These are phyloP conservation scores for Ceratocystis ficicola DNA, from an alignment of 2,329 filamentous ascomycete genomes.

Conservation along the genomic window DNA sequence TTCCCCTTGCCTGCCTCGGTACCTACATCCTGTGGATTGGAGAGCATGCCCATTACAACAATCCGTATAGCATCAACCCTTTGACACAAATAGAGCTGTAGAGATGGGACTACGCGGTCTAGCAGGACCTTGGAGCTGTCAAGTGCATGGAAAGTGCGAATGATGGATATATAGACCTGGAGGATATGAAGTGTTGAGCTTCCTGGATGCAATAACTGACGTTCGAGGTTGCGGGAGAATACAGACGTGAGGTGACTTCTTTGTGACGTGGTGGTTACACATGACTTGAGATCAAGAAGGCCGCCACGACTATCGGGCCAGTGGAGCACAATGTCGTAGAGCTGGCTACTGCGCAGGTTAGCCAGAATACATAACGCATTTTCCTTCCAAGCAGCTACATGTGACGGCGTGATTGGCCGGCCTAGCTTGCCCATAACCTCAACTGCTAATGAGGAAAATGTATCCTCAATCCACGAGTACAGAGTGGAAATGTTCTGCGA, in stretches of 20 bases:
- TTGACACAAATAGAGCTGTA: constrained; percentile 64
- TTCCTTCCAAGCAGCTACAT: constrained; percentile 58
- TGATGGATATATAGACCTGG: constrained; percentile 67
- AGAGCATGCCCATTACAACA: constrained; percentile 61
- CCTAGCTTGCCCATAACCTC: constrained; percentile 44
- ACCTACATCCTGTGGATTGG: constrained; percentile 45
- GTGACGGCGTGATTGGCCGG: constrained; percentile 37
- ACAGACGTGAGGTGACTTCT: constrained; percentile 57
- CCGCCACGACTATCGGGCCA: constrained; percentile 63
- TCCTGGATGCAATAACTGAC: constrained; percentile 59
- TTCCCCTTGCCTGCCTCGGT: constrained; percentile 33
- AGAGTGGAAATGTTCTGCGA: constrained; percentile 13
- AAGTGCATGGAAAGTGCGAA: constrained; percentile 61
- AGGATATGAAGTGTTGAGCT: constrained; percentile 65
- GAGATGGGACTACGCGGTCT: constrained; percentile 57
- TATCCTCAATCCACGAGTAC: constrained; percentile 52
- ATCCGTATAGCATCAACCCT: constrained; percentile 67
- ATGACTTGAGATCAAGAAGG: constrained; percentile 60
- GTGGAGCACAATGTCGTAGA: constrained; percentile 66
- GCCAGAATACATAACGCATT: constrained; percentile 58
- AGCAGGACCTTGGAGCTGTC: constrained; percentile 68
- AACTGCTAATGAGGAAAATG: constrained; percentile 51
- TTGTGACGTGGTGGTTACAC: constrained; percentile 54
- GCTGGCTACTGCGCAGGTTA: constrained; percentile 53
- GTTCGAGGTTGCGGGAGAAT: constrained; percentile 54